Percentiles rank a stretch among this genome's conserved stretches.
These are phyloP conservation scores for Casuarina glauca DNA, from an alignment of 306 rosid species.

Conservation along the genomic window DNA sequence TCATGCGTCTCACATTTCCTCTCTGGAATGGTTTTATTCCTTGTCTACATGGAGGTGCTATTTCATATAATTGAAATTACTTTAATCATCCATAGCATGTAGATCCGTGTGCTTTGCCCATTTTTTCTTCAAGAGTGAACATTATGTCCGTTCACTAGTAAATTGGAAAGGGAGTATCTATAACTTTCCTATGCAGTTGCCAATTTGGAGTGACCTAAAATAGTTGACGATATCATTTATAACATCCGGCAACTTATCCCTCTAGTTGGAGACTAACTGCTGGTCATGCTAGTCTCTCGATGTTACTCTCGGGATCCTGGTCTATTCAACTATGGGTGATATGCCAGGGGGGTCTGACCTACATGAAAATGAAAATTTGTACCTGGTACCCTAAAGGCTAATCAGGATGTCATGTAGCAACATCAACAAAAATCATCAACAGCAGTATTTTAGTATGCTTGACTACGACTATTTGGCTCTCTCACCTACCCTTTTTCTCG, in stretches of 20 bases:
- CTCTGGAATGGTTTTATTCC: not conserved
- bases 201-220: not conserved
- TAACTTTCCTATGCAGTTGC: not conserved
- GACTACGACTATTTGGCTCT: not conserved
- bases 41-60: not conserved
- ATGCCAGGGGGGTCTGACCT: not conserved
- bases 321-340: not conserved
- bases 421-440: not conserved
- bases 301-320: not conserved
- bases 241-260: not conserved
- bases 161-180: not conserved
- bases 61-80: not conserved
- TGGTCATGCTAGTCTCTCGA: not conserved
- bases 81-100: not conserved
- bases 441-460: not conserved
- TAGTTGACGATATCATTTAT: not conserved
- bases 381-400: not conserved
- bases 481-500: conserved; percentile 11
- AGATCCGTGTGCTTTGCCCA: not conserved
- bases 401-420: not conserved
- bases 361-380: not conserved
- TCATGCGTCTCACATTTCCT: not conserved
- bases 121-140: not conserved
- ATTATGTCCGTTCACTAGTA: not conserved
- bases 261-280: not conserved